Evolutionary conservation across 805 yeast species (phyloP), one percentile per base, ranked within the genome.

Genomic region (Myxozyma udenii): DNA sequence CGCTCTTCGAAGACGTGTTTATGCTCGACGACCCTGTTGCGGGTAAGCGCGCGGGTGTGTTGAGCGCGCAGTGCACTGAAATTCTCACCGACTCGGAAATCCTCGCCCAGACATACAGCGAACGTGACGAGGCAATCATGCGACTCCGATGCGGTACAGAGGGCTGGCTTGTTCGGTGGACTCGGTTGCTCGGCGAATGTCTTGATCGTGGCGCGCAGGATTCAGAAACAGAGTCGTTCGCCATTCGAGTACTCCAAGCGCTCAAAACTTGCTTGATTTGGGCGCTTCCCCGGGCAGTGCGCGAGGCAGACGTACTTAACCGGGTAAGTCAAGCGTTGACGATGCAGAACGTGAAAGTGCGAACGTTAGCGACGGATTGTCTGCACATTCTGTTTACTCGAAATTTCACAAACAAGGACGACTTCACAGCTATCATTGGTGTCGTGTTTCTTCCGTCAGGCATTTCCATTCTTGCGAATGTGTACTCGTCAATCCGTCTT

Each of bases 21-120:
- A 73, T 95, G 46, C 74, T 93, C 43, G 98, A 93, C 60, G 99
- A 93, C 65, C 85, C 96, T 22, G 79, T 88, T 19, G 96, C 96
- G 1, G 75, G 90, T 30, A 84, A 81, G 60, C 76, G 98, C 63
- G 79, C 84, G 50, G 76, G 80, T n/a, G 77, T 85, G 1, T 75
- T 91, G 35, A 84, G 85, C 45, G 88, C 95, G 28, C 77, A 88
- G 44, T 84, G 95, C 65, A 86, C 91, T 4, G 87, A 89, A 68
- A 79, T 90, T 18, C 81, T 88, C 6, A 81, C 95, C 1, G 85
- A 95, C 0, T 80, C 80, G 51, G 72, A 74, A 4, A 77, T 85
- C 2, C 75, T 90, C 58, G 76, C 80, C 32, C 64, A 74, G 43
- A 72, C 81, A 22, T 87, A 85, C 65, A 87, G 83, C 56, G 76